Percentiles rank a stretch among this genome's conserved stretches.
These are phyloP conservation scores for Stylosanthes scabra DNA, from an alignment of 331 rosid genomes.

Conservation along the genomic window DNA sequence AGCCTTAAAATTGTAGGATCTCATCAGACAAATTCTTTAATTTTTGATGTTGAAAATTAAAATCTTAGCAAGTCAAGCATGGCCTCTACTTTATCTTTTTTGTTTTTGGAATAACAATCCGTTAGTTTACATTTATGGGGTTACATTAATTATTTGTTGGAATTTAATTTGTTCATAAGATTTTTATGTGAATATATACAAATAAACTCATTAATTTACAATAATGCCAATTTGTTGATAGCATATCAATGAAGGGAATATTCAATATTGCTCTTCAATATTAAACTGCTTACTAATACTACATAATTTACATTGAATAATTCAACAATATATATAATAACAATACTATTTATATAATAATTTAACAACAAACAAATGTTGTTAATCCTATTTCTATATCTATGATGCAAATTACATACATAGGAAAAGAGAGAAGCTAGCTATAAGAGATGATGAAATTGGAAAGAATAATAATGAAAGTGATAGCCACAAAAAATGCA, in stretches of 20 bases:
- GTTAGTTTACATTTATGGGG: neutral
- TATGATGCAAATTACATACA: neutral
- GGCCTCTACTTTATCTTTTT: slow-evolving; percentile 5
- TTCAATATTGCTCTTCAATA: neutral
- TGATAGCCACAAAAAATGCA: slow-evolving; percentile 41
- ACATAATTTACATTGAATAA: slow-evolving; percentile 20
- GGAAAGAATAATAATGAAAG: slow-evolving; percentile 43
- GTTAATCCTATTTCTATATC: slow-evolving; percentile 23
- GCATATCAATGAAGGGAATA: neutral
- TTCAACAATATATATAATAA: slow-evolving; percentile 1
- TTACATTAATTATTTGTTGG: neutral
- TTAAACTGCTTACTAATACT: slow-evolving; percentile 21
- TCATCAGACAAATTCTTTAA: neutral
- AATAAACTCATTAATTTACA: slow-evolving; percentile 1
- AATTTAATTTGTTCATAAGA: neutral
- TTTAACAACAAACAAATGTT: slow-evolving; percentile 12
- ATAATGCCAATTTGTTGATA: neutral
- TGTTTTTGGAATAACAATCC: neutral
- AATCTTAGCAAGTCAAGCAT: neutral
- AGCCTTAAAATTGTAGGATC: neutral
- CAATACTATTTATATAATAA: neutral
- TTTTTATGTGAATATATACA: neutral
- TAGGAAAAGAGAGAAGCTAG: too few relatives aligned
- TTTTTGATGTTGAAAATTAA: neutral
- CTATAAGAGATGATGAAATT: slow-evolving; percentile 37